Base-by-base conservation (phyloP, 2,329 filamentous ascomycete species). In the Waltergamsia citrina region DNA sequence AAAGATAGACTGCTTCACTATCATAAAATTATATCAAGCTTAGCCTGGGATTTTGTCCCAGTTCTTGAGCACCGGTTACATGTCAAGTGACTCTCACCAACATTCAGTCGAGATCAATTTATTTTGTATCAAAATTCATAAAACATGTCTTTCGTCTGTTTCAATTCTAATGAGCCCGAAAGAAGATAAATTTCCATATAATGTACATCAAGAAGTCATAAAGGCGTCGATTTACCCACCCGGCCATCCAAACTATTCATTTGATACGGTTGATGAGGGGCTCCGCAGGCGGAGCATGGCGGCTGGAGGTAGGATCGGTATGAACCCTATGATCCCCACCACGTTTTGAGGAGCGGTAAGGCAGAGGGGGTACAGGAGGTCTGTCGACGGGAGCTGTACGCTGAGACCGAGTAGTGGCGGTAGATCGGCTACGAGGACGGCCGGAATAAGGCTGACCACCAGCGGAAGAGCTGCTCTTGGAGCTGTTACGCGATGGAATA, bases 281-380 rank as follows among this genome's bases (percentile, higher is more conserved):
- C 36, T 38, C 35, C 32, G 21, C 17, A 16, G 18, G 6, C 14
- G 15, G 29, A 10, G 10, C 32, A 19, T 33, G 35, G 18, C 35
- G 27, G 12, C 35, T 18, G 12, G 33, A 36, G 3, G 18, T 9
- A 17, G 26, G 26, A 17, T 33, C 36, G 6, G 25, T 28, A 17
- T n/a, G 34, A 28, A 35, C 30, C 18, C 25, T 11, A 4, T 21
- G 33, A 20, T 39, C 34, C 6, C 14, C 34, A 2, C n/a, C 27
- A 6, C 42, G 28, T n/a, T 18, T 38, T 18, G 29, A 31, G 7
- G 38, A 36, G 6, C 36, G 34, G 21, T 27, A 30, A 4, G 41
- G 41, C 33, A 43, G 34, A 11, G 37, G 26, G 3, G 42, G 43
- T 9, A 43, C 29, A 8, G 41, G 43, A 7, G 43, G 43, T 5